These are phyloP conservation scores for Aspergillus sp. DNA, from an alignment of 2,329 filamentous ascomycete genomes.

Conservation along the genomic window DNA sequence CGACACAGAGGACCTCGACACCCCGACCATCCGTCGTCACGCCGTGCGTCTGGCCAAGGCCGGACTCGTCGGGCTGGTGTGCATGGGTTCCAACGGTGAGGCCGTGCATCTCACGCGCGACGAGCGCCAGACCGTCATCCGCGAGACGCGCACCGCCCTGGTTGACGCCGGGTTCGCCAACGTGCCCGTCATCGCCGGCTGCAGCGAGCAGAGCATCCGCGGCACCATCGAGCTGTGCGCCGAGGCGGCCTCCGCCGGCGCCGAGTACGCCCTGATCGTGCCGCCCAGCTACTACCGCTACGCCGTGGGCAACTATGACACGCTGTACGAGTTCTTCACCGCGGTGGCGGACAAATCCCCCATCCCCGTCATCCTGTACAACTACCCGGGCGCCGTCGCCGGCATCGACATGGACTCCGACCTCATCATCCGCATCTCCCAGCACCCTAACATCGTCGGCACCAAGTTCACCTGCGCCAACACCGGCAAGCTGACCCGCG, in stretches of 20 bases:
- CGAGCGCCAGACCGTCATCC: slow-evolving; percentile 73
- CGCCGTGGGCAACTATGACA: slow-evolving; percentile 67
- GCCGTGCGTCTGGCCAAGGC: slow-evolving; percentile 72
- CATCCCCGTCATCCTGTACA: slow-evolving; percentile 81
- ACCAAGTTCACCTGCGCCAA: slow-evolving; percentile 92
- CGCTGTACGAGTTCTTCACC: slow-evolving; percentile 70
- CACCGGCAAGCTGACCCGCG: slow-evolving; percentile 82
- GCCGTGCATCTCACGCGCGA: slow-evolving; percentile 77
- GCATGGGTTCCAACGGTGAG: slow-evolving; percentile 89
- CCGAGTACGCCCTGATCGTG: slow-evolving; percentile 75
- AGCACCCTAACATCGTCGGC: slow-evolving; percentile 80
- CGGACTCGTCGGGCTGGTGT: slow-evolving; percentile 77
- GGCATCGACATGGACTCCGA: slow-evolving; percentile 91
- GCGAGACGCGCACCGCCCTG: slow-evolving; percentile 75
- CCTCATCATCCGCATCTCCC: slow-evolving; percentile 72
- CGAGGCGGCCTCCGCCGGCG: slow-evolving; percentile 65
- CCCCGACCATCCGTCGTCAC: slow-evolving; percentile 75
- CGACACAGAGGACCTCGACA: slow-evolving; percentile 79
- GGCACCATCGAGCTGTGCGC: slow-evolving; percentile 74
- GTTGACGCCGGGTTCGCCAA: slow-evolving; percentile 73
- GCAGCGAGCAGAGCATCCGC: slow-evolving; percentile 75
- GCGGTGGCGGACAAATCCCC: slow-evolving; percentile 73
- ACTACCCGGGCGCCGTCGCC: slow-evolving; percentile 83
- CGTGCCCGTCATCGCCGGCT: slow-evolving; percentile 78
- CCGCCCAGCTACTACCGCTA: slow-evolving; percentile 81